Evolutionary conservation across 805 yeast species (phyloP), one percentile per base, ranked within the genome.

Genomic region (Candida vaughaniae): DNA sequence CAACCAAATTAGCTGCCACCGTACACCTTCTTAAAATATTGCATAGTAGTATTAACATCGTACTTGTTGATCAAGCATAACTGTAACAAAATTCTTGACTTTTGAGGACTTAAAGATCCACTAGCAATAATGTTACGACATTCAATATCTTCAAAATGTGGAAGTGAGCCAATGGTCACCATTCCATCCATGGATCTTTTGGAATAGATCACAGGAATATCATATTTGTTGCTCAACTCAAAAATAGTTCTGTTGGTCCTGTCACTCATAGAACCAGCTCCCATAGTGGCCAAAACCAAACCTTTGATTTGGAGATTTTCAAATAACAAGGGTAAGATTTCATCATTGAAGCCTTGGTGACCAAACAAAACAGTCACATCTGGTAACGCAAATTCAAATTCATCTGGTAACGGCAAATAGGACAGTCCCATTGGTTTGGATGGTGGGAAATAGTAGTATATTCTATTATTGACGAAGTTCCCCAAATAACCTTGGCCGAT

Each of bases 401-500:
- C 41, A 33, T 62, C 57, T 40, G 71, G 51, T 38, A 71, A 60
- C 15, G 35, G 34, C 41, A 48, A 16, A 44, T 55, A 60, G 3
- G 55, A 51, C 42, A 60, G 60, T 2, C 80, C 81, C 18, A 73
- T 62, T 7, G 85, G 84, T 51, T 73, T 73, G 17, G 69, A 71
- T 1, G 84, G 75, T 28, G 85, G 85, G 48, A 71, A 80, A 49
- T 77, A 80, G 52, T 74, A 82, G 50, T 78, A 81, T 18, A 80
- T 74, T 51, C 75, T 77, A 39, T 80, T 78, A 51, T 80, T 78
- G 25, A 81, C 84, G 52, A 81, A 80, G 50, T 76, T 78, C 3
- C 89, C 89, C 47, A 82, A 56, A 52, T 79, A 81, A 9, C 88
- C 88, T 51, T 80, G 85, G 42, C 84, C 82, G 25, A 73, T 75